Percentiles rank a stretch among this genome's conserved stretches.
Conservation (phyloP, 1,284 basidiomycete species). For the Takashimella koratensis region DNA sequence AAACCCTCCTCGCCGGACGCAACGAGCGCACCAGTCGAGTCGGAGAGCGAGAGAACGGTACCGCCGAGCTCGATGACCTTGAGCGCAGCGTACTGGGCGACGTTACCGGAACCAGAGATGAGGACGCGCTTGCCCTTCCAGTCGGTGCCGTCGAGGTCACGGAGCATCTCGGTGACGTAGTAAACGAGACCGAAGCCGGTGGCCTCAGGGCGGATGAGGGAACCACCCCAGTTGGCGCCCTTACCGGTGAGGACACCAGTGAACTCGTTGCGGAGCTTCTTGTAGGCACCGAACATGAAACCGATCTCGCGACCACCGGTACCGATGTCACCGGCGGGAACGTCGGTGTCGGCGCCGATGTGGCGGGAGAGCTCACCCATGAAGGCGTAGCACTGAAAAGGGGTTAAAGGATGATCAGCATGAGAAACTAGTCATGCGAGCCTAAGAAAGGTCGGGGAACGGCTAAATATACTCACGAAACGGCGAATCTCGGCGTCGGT, state of each 20-base stretch:
- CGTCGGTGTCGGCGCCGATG: conserved; percentile 71
- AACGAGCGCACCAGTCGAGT: conserved; percentile 70
- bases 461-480: conserved; percentile 52
- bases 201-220: conserved; percentile 67
- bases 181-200: conserved; percentile 73
- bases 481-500: conserved; percentile 69
- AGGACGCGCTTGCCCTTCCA: conserved; percentile 60
- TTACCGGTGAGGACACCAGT: conserved; percentile 74
- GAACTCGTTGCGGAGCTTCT: conserved; percentile 70
- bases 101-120: conserved; percentile 71
- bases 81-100: conserved; percentile 72
- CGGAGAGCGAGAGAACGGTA: conserved; percentile 69
- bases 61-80: conserved; percentile 76
- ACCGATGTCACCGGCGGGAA: conserved; percentile 74
- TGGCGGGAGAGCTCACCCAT: conserved; percentile 69
- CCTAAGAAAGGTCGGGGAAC: background rate
- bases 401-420: no score
- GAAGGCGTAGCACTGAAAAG: conserved; percentile 56
- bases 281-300: conserved; percentile 71
- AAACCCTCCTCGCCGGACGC: conserved; percentile 57
- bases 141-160: conserved; percentile 50
- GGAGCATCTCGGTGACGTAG: conserved; percentile 61
- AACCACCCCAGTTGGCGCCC: conserved; percentile 69
- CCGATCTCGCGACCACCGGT: conserved; percentile 67
- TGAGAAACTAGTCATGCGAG: background rate